phyloP scores from a whole-genome alignment of 1,284 basidiomycete genomes.

The Inonotus hispidus region DNA sequence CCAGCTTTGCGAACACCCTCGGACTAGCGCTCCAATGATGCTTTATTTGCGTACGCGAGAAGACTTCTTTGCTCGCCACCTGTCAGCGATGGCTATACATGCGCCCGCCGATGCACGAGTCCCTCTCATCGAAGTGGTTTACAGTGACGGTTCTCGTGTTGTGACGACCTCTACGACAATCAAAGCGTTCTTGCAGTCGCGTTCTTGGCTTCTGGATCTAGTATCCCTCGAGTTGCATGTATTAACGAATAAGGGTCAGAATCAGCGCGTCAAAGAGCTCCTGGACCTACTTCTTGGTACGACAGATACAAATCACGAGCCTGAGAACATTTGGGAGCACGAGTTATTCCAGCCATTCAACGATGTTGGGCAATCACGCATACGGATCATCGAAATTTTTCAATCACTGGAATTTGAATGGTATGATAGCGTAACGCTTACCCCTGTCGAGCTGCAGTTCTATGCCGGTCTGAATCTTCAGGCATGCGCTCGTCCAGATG shows the following conservation, averaged over 20 bases:
- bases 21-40: constrained; percentile 79
- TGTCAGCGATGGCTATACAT: constrained; percentile 66
- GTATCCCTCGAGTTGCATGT: constrained; percentile 89
- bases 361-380: constrained; percentile 74
- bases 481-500: constrained; percentile 66
- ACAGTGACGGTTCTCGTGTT: constrained; percentile 69
- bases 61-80: constrained; percentile 85
- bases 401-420: constrained; percentile 86
- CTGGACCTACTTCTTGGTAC: constrained; percentile 72
- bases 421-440: constrained; percentile 66
- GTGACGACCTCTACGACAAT: constrained; percentile 70
- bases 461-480: constrained; percentile 69
- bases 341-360: constrained; percentile 53
- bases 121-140: constrained; percentile 63
- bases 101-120: constrained; percentile 44
- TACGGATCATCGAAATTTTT: constrained; percentile 83
- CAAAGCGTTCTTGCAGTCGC: constrained; percentile 75
- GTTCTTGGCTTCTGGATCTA: constrained; percentile 83
- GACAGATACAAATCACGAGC: constrained; percentile 42
- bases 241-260: constrained; percentile 71
- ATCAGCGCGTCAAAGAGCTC: constrained; percentile 65
- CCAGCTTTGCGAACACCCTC: constrained; percentile 82
- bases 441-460: constrained; percentile 60
- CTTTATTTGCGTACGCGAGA: constrained; percentile 87
- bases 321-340: constrained; percentile 40